A percentile compares a stretch with the other conserved stretches of the same genome.
These are phyloP conservation scores for Barnettozyma botsteinii DNA, from an alignment of 805 yeast species.

Conservation along the genomic window DNA sequence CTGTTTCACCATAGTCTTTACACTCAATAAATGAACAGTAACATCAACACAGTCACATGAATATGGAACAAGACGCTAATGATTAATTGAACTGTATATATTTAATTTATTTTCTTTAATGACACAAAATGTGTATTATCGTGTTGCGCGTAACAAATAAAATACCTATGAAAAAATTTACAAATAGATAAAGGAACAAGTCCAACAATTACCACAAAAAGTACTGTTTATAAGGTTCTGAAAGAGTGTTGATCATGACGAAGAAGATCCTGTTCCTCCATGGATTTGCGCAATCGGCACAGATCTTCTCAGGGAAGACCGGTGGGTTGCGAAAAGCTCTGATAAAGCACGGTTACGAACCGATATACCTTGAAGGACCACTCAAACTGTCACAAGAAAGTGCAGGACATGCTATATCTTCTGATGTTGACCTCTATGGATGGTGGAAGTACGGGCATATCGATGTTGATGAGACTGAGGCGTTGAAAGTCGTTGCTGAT, in stretches of 20 bases:
- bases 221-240: no score
- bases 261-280: slow-evolving; percentile 73
- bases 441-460: slow-evolving; percentile 61
- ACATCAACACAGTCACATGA: slow-evolving; percentile 7
- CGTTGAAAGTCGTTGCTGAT: slow-evolving; percentile 36
- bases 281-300: slow-evolving; percentile 83
- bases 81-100: slow-evolving; percentile 16
- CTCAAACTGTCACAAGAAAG: slow-evolving; percentile 46
- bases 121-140: not conserved
- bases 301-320: slow-evolving; percentile 74
- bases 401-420: slow-evolving; percentile 21
- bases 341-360: slow-evolving; percentile 52
- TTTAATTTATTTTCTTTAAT: no score
- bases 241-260: no score
- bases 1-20: slow-evolving; percentile 13
- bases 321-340: slow-evolving; percentile 79
- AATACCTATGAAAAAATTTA: no score
- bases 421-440: slow-evolving; percentile 35
- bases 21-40: slow-evolving; percentile 6
- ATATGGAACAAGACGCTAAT: slow-evolving; percentile 16
- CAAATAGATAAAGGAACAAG: no score
- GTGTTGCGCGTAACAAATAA: not conserved
- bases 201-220: no score
- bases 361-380: slow-evolving; percentile 74
- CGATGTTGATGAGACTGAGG: slow-evolving; percentile 26